These are phyloP conservation scores for Xylaria sp. DNA, from an alignment of 2,329 filamentous ascomycete genomes.

Conservation along the genomic window DNA sequence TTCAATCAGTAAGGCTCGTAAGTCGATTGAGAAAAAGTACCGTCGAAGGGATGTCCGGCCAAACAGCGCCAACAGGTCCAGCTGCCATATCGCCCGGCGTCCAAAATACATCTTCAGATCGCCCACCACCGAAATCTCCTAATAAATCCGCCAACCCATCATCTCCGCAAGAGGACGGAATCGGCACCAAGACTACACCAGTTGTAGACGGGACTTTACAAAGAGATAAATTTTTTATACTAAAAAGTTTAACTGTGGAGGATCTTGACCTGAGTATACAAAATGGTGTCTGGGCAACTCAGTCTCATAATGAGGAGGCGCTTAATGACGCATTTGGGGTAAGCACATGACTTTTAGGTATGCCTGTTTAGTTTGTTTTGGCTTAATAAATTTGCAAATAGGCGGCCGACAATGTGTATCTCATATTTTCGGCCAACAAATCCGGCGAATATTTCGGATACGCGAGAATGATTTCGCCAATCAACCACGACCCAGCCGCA, in stretches of 20 bases:
- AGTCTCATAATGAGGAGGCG: constrained; percentile 88
- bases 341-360: constrained; percentile 34
- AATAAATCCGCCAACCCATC: constrained; percentile 30
- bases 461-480: constrained; percentile 86
- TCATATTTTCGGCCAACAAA: constrained; percentile 97
- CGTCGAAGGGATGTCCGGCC: constrained; percentile 53
- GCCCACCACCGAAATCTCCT: constrained; percentile 31
- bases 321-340: constrained; percentile 87
- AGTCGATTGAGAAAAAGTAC: constrained; percentile 77
- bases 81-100: constrained; percentile 51
- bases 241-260: constrained; percentile 92
- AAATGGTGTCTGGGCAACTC: constrained; percentile 92
- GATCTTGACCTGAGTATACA: constrained; percentile 89
- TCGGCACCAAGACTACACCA: constrained; percentile 33
- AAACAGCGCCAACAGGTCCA: constrained; percentile 66
- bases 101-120: constrained; percentile 38
- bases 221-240: constrained; percentile 85
- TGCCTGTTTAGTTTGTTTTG: background rate
- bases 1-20: constrained; percentile 85
- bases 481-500: constrained; percentile 78
- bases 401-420: constrained; percentile 84
- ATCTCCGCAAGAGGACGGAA: constrained; percentile 35
- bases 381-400: constrained; percentile 51
- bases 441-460: constrained; percentile 98
- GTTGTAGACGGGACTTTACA: constrained; percentile 44